phyloP scores from a whole-genome alignment of 768 basidiomycete species.

The Termitomyces eurrhizus region DNA sequence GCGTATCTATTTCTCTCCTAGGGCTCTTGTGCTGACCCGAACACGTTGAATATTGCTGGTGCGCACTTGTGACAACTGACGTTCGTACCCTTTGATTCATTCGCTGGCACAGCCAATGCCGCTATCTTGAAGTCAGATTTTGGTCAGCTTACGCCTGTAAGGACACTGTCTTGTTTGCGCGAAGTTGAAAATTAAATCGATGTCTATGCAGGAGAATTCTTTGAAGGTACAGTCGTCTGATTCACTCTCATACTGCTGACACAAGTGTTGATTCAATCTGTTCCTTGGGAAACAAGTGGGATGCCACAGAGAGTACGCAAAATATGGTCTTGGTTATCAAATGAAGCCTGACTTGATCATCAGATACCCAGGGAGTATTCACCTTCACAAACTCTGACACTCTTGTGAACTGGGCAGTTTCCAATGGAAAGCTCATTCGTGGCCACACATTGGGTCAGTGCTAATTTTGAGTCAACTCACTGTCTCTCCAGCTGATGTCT shows the following conservation, averaged over 20 bases:
- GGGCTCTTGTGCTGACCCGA: constrained; percentile 1
- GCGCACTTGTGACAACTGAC: neutral
- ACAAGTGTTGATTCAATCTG: neutral
- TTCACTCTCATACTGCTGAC: no score
- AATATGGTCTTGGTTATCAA: neutral
- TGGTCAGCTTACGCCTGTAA: constrained; percentile 1
- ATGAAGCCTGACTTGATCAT: neutral
- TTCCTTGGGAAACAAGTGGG: neutral
- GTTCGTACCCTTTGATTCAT: neutral
- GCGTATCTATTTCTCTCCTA: neutral
- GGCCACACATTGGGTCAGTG: constrained; percentile 34
- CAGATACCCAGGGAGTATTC: constrained; percentile 26
- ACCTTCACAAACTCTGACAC: constrained; percentile 28
- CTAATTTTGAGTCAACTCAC: neutral
- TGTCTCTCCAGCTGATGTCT: neutral
- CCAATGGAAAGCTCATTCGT: constrained; percentile 37
- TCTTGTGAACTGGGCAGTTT: constrained; percentile 37
- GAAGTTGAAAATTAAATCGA: neutral
- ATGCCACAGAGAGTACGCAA: constrained; percentile 3
- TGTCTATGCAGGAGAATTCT: neutral
- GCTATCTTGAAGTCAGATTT: neutral
- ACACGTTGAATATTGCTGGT: constrained; percentile 3
- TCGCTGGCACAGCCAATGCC: neutral
- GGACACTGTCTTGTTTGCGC: neutral
- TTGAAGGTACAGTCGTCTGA: neutral